Evolutionary conservation across 2,329 filamentous ascomycete species (phyloP).

Genomic region (Colletotrichum sp.): DNA sequence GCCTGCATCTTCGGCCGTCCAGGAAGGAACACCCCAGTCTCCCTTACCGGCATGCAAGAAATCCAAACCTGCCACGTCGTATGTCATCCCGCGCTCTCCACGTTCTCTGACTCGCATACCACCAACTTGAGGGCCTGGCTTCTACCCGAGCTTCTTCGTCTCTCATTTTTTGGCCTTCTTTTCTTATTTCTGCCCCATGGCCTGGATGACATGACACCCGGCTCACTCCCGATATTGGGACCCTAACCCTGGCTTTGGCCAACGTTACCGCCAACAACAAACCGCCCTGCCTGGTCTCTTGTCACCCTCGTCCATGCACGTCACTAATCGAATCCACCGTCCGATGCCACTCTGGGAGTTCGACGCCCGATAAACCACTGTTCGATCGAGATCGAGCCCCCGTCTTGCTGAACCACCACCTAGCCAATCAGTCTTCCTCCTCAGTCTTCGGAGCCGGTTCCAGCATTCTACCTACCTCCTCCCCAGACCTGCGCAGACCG

Average conservation of each 20-base stretch:
- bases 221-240: background rate
- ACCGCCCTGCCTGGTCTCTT: background rate
- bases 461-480: background rate
- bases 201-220: background rate
- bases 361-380: background rate
- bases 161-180: background rate
- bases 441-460: background rate
- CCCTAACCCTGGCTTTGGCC: background rate
- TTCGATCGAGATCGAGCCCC: slow-evolving; percentile 13
- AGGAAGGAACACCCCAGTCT: slow-evolving; percentile 14
- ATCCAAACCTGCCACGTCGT: slow-evolving; percentile 20
- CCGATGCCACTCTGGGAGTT: slow-evolving; percentile 1
- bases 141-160: background rate
- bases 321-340: slow-evolving; percentile 9
- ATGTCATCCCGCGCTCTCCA: slow-evolving; percentile 21
- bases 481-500: background rate
- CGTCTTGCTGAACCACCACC: background rate
- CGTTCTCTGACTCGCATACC: slow-evolving; percentile 13
- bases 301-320: slow-evolving; percentile 10
- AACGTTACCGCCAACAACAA: slow-evolving; percentile 3
- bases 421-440: background rate
- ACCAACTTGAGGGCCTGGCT: background rate
- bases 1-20: slow-evolving; percentile 1
- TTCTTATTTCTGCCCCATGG: background rate
- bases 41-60: background rate